A percentile compares a stretch with the other conserved stretches of the same genome.
These are phyloP conservation scores for Juglanconis oblonga DNA, from an alignment of 2,329 filamentous ascomycete species.

Conservation along the genomic window DNA sequence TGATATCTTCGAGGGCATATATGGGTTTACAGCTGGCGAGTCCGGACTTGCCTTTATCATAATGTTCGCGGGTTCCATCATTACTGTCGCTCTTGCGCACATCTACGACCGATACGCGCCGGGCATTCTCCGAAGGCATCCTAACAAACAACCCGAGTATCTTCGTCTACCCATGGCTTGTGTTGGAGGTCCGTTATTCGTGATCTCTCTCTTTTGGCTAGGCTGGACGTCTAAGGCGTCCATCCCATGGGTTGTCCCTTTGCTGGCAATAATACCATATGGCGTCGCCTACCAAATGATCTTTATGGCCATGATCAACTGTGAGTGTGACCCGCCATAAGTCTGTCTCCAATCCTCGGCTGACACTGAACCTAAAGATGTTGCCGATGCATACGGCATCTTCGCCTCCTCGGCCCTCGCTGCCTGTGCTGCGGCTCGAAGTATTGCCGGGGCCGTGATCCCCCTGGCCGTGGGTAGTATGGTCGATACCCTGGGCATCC, in stretches of 20 bases:
- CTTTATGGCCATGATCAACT: constrained; percentile 27
- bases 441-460: constrained; percentile 24
- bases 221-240: constrained; percentile 24
- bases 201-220: constrained; percentile 27
- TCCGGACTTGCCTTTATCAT: constrained; percentile 24
- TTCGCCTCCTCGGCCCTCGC: constrained; percentile 27
- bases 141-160: constrained; percentile 25
- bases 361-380: background rate
- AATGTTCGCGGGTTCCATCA: constrained; percentile 25
- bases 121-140: constrained; percentile 20
- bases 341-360: background rate
- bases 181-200: constrained; percentile 24
- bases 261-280: constrained; percentile 25
- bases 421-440: constrained; percentile 24
- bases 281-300: constrained; percentile 27
- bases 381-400: constrained; percentile 26
- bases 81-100: constrained; percentile 19
- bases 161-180: constrained; percentile 28
- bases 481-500: constrained; percentile 25
- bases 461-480: constrained; percentile 25
- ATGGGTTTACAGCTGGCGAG: constrained; percentile 27
- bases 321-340: background rate
- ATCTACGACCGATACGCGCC: constrained; percentile 23
- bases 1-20: constrained; percentile 26
- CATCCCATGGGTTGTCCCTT: constrained; percentile 27